Evolutionary conservation across 2,329 filamentous ascomycete species (phyloP), one percentile per base, ranked within the genome.

Genomic region (Fusarium metavorans): DNA sequence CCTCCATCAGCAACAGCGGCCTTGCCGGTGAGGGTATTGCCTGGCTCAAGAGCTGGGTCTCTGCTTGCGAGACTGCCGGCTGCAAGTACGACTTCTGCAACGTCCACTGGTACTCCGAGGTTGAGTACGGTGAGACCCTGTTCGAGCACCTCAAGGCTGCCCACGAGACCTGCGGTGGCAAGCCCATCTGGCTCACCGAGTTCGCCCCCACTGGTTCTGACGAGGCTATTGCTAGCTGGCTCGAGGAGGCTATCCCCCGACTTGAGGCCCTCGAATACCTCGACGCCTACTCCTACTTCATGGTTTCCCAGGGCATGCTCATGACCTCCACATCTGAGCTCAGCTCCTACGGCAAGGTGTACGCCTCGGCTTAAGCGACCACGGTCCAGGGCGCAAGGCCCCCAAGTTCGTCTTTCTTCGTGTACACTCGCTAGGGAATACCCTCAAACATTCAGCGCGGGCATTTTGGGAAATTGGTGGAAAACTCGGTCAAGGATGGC

Each of bases 121-220:
- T 87, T 18, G 79, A 84, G 62, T 85, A 85, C 66, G 80, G 83
- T 30, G 81, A 86, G 48, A 84, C 83, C 70, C 90, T 93, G 82
- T 88, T 91, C 74, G 69, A 80, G 43, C 89, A 92, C 81, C 79
- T 92, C 65, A 73, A 84, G 70, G 70, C 84, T 34, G 87, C 88
- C 70, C 76, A 87, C 79, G 66, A 82, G 43, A 78, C 82, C 70
- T 89, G 88, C 27, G 72, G 63, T 80, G 78, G 82, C 50, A 83
- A 81, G 84, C 85, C 86, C 54, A 82, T 93, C 80, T 92, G 88
- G 88, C 83, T 93, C 66, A 92, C 90, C 66, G 91, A 93, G 85
- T 93, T 92, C 74, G 91, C 87, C 27, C 87, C 89, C 63, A 79
- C 82, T 37, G 87, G 85, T 67, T 82, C 81, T 62, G 82, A 84